Evolutionary conservation across 805 yeast species (phyloP).

Genomic region (Kuraishia capsulata): DNA sequence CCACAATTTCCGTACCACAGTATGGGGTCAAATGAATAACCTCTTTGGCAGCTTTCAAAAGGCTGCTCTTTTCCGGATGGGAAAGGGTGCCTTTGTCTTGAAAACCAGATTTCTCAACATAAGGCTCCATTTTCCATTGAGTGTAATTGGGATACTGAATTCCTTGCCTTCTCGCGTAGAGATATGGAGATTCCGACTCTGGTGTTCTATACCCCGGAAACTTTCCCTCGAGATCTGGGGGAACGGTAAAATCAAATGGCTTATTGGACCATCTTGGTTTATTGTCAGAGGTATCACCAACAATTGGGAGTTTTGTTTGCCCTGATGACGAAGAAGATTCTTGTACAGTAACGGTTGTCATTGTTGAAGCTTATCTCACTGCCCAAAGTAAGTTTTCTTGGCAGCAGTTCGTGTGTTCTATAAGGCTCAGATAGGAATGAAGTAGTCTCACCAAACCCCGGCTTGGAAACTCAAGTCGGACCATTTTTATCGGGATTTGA

Average conservation of each 20-base stretch:
- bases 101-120: slow-evolving; percentile 5
- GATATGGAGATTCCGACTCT: slow-evolving; percentile 7
- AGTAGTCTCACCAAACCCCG: no score
- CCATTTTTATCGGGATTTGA: no score
- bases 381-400: no score
- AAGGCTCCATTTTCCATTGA: slow-evolving; percentile 10
- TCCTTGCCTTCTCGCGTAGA: slow-evolving; percentile 8
- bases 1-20: slow-evolving; percentile 35
- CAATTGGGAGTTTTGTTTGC: neutral
- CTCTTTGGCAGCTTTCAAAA: slow-evolving; percentile 29
- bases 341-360: no score
- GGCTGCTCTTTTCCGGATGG: slow-evolving; percentile 23
- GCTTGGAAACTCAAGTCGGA: no score
- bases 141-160: slow-evolving; percentile 9
- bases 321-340: neutral
- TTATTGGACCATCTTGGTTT: neutral
- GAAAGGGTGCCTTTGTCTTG: slow-evolving; percentile 9
- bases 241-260: slow-evolving; percentile 7
- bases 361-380: no score
- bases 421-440: no score
- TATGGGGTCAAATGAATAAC: slow-evolving; percentile 32
- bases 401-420: no score
- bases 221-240: slow-evolving; percentile 4
- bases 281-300: neutral
- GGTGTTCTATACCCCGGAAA: slow-evolving; percentile 9